Percentiles rank a stretch among this genome's conserved stretches.
phyloP scores from a whole-genome alignment of 2,329 filamentous ascomycete species.

The Botrytis galanthina region DNA sequence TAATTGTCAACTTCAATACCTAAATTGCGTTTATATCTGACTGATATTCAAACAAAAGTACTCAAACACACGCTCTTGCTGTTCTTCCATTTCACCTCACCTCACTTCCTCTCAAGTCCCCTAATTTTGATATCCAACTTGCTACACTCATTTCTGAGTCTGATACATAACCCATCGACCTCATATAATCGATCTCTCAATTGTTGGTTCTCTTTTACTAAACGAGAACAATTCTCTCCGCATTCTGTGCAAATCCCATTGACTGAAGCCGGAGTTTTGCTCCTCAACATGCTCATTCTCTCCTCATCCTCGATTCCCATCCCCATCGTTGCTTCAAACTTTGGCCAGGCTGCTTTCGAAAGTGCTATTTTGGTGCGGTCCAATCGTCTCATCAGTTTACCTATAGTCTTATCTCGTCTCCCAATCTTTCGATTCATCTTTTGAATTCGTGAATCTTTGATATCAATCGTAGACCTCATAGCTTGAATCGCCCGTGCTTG shows the following conservation, averaged over 20 bases:
- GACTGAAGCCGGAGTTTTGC: not conserved
- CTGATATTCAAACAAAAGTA: not conserved
- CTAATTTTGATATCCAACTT: not conserved
- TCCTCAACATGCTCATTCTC: not conserved
- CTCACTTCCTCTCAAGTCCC: not conserved
- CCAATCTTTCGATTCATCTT: not conserved
- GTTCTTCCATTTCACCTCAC: too few species aligned
- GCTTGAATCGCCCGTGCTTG: not conserved
- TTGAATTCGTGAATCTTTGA: not conserved
- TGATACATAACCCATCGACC: conserved; percentile 4
- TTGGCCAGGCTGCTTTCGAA: not conserved
- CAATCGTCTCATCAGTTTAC: not conserved
- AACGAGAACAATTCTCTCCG: not conserved
- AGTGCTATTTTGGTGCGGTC: not conserved
- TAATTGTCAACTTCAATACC: not conserved
- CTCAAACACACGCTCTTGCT: not conserved
- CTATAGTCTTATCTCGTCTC: not conserved
- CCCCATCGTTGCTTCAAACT: not conserved
- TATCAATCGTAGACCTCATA: not conserved
- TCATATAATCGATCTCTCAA: not conserved
- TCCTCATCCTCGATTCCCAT: not conserved
- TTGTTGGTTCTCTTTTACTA: not conserved
- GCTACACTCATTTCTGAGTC: not conserved
- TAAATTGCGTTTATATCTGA: not conserved
- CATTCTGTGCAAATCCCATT: not conserved